Conservation (phyloP, 2,329 filamentous ascomycete species). For the Ceratocystis ficicola region DNA sequence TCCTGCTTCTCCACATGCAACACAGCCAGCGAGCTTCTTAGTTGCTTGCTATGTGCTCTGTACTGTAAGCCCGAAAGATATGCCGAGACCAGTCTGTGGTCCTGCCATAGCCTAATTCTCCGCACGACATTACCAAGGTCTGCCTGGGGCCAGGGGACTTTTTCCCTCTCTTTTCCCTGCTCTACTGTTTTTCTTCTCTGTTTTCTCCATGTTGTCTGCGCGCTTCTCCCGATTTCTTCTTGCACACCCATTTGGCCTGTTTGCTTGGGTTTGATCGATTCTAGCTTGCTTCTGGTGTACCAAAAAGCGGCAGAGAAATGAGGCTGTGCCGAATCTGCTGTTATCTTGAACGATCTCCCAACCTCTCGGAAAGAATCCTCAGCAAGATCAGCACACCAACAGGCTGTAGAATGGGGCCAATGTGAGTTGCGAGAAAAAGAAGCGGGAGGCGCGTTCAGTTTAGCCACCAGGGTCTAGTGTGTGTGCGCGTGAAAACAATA, state of each 20-base stretch:
- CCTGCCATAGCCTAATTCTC: slow-evolving; percentile 9
- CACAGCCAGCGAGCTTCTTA: background rate
- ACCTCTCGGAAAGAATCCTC: background rate
- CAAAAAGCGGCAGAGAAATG: background rate
- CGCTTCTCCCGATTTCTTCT: background rate
- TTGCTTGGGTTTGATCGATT: background rate
- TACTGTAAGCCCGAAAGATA: slow-evolving; percentile 9
- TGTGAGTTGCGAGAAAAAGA: too few relatives aligned
- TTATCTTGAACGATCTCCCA: slow-evolving; percentile 1
- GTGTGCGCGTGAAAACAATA: background rate
- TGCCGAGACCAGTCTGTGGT: slow-evolving; percentile 4
- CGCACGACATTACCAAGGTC: background rate
- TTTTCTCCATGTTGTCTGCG: background rate
- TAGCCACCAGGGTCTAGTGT: background rate
- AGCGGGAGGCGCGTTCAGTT: background rate
- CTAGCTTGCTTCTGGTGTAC: background rate
- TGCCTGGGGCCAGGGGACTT: background rate
- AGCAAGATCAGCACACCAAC: background rate
- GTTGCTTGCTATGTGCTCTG: background rate
- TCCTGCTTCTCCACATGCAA: background rate
- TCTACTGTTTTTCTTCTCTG: background rate
- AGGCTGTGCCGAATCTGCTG: background rate
- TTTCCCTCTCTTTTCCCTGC: background rate
- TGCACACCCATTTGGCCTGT: background rate
- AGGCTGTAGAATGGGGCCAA: too few relatives aligned